Conservation (phyloP, 2,329 filamentous ascomycete genomes). For the Ceratocystis harringtonii region DNA sequence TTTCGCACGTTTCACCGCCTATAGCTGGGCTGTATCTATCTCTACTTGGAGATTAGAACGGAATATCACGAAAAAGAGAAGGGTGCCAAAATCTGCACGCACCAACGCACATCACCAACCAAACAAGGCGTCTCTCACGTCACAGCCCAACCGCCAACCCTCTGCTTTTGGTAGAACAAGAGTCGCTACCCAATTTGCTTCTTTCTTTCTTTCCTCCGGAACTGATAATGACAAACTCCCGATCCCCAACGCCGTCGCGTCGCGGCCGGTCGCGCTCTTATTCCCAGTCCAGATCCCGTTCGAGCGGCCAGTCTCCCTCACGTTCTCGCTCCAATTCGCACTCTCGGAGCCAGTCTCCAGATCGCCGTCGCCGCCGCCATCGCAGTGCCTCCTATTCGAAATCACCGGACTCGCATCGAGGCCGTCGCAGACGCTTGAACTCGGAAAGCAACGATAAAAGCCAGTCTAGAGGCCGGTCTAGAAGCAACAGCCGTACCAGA, state of each 20-base stretch:
- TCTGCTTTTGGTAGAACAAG: neutral
- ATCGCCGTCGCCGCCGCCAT: neutral
- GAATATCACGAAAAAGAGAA: too few species aligned
- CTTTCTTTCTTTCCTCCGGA: neutral
- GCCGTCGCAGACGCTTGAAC: neutral
- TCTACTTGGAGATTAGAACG: too few species aligned
- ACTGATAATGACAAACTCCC: neutral
- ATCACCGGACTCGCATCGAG: neutral
- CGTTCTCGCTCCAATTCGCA: neutral
- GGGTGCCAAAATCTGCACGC: too few species aligned
- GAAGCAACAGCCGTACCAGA: constrained; percentile 17
- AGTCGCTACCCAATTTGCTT: neutral
- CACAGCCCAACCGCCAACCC: neutral
- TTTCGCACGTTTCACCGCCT: too few species aligned
- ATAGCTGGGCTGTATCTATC: too few species aligned
- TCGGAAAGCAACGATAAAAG: constrained; percentile 21
- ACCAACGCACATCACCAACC: too few species aligned
- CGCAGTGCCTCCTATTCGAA: neutral
- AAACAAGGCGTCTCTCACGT: too few species aligned
- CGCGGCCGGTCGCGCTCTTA: constrained; percentile 18
- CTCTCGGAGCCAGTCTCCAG: neutral
- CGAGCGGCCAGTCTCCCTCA: constrained; percentile 17
- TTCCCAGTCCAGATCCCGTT: constrained; percentile 20
- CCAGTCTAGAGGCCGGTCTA: constrained; percentile 20
- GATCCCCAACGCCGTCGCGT: constrained; percentile 6